A percentile compares a stretch with the other conserved stretches of the same genome.
phyloP scores from a whole-genome alignment of 116 monocot species.

The Phalaenopsis hybrid region DNA sequence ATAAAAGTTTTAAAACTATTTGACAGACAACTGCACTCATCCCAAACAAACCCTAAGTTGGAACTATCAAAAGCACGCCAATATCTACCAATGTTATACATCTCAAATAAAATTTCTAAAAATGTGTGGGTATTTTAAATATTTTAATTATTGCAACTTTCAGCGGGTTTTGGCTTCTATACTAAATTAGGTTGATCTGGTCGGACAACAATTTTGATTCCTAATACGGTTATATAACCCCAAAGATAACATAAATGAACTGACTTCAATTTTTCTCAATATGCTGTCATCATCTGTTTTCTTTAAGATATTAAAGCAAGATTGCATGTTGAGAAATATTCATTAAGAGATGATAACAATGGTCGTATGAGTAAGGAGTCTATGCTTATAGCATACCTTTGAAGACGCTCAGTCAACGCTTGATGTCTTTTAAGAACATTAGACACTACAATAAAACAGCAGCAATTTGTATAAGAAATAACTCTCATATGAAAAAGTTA shows the following conservation, averaged over 20 bases:
- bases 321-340: not conserved
- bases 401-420: conserved; percentile 61
- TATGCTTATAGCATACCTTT: conserved; percentile 37
- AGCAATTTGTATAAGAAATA: not conserved
- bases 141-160: not conserved
- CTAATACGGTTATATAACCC: not conserved
- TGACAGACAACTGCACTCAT: too few species aligned
- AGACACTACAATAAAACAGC: conserved; percentile 43
- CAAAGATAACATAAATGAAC: not conserved
- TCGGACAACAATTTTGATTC: not conserved
- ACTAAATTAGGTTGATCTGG: not conserved
- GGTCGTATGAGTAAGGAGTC: not conserved
- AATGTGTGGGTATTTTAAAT: not conserved
- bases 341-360: not conserved
- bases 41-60: not conserved
- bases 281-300: not conserved
- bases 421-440: conserved; percentile 80
- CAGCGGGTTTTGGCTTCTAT: not conserved
- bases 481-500: not conserved
- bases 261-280: not conserved
- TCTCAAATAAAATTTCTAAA: not conserved
- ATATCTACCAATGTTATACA: not conserved
- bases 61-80: not conserved
- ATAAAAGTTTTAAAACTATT: too few species aligned
- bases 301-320: not conserved